Conservation (phyloP, 2,329 filamentous ascomycete genomes). For the Mycosphaerella sp. region DNA sequence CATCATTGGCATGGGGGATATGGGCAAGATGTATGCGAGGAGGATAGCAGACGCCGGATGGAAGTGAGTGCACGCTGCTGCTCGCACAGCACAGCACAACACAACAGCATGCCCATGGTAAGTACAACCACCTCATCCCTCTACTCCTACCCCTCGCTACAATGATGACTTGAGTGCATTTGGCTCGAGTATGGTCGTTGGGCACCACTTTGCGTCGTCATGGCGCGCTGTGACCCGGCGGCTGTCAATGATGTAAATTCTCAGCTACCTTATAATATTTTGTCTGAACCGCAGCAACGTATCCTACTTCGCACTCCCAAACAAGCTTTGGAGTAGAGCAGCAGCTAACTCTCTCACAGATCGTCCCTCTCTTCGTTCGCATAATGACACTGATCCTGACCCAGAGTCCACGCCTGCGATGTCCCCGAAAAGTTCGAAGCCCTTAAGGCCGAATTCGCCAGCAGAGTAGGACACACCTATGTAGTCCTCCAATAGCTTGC, state of each 20-base stretch:
- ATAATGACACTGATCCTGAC: conserved; percentile 26
- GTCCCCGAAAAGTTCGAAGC: conserved; percentile 79
- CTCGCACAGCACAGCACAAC: not conserved
- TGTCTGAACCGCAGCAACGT: conserved; percentile 62
- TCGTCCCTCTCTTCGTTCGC: not conserved
- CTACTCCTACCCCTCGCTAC: conserved; percentile 28
- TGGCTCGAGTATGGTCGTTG: conserved; percentile 93
- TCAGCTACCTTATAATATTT: conserved; percentile 90
- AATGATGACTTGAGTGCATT: conserved; percentile 99
- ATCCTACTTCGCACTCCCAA: not conserved
- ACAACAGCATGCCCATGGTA: conserved; percentile 30
- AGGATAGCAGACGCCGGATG: conserved; percentile 85
- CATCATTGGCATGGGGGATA: conserved; percentile 98
- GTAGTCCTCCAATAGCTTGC: conserved; percentile 30
- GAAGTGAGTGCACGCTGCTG: conserved; percentile 64
- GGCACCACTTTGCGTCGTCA: conserved; percentile 61
- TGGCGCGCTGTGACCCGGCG: conserved; percentile 51
- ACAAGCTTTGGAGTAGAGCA: conserved; percentile 1
- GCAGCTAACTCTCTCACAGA: conserved; percentile 21
- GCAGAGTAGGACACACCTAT: conserved; percentile 62
- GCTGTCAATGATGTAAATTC: conserved; percentile 96
- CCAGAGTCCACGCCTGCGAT: conserved; percentile 92
- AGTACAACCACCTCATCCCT: conserved; percentile 23
- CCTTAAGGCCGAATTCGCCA: conserved; percentile 73
- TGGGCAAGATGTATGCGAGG: conserved; percentile 97